Base-by-base conservation (phyloP, 441 rosid species). In the Gossypium davidsonii region DNA sequence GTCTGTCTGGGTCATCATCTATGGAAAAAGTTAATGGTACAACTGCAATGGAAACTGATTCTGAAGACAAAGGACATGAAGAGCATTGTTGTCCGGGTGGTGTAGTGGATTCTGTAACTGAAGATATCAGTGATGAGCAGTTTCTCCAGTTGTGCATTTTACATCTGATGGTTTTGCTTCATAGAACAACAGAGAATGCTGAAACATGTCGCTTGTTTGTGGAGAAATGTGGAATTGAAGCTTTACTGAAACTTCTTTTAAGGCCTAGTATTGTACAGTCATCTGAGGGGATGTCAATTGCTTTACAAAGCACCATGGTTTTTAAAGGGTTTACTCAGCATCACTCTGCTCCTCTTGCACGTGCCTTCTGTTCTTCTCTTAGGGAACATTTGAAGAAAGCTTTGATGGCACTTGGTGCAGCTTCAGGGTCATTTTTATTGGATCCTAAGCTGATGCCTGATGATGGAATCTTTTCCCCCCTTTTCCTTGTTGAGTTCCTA, bases 251-350 rank as follows among this genome's bases (percentile, higher is more conserved):
- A 84, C 97, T 93, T 85, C 85, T 96, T 39, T 82, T 96, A 67
- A 87, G 89, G 74, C 93, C 96, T 14, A 89, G 87, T 83, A 89
- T 96, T 81, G 93, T 93, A 66, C 94, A 91, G 78, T 93, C 99
- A 56, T 87, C 98, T 72, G 99, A 96, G 81, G 99, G 99, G 59
- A 89, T 88, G 88, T 89, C 97, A 74, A 93, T 93, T 82, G 97
- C 97, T 70, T 83, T 96, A 78, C 98, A 93, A 68, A 93, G 98
- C 89, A 89, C 98, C 75, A 91, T 91, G 93, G 99, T 96, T 77
- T 96, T 96, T 80, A 96, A 96, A 85, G 97, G 98, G 75, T 93
- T 96, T 79, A 90, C 96, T 8, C 98, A 90, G 74, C 96, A 96
- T 84, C 97, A 96, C 79, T 88, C 99, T 73, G 82, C 91, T 82